Conservation (phyloP, 208 protist genomes). For the Trypanosoma mega region DNA sequence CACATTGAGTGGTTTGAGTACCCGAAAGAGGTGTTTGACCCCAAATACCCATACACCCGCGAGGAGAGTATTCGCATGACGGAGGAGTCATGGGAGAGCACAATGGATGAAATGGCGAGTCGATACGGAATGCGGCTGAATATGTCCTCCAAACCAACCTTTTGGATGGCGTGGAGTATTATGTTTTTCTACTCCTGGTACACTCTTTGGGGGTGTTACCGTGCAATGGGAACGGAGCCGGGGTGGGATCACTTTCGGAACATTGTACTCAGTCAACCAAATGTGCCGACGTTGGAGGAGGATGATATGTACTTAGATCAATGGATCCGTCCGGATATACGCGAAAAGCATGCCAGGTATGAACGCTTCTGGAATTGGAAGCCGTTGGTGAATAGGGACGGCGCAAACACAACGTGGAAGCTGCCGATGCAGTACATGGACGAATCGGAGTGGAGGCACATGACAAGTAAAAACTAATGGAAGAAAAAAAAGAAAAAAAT, state of each 20-base stretch:
- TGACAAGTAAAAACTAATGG: conserved; percentile 73
- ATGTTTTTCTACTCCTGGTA: conserved; percentile 89
- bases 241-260: conserved; percentile 79
- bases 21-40: conserved; percentile 88
- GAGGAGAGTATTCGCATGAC: conserved; percentile 90
- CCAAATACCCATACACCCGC: conserved; percentile 88
- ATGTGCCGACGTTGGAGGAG: conserved; percentile 78
- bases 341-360: conserved; percentile 76
- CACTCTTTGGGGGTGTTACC: conserved; percentile 89
- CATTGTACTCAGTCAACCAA: conserved; percentile 69
- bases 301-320: conserved; percentile 90
- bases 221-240: conserved; percentile 79
- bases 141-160: conserved; percentile 82
- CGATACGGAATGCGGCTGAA: conserved; percentile 87
- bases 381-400: conserved; percentile 80
- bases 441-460: conserved; percentile 89
- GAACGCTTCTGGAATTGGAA: conserved; percentile 91
- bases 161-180: conserved; percentile 84
- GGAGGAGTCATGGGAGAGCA: conserved; percentile 87
- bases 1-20: conserved; percentile 93
- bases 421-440: conserved; percentile 76
- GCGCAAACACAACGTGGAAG: conserved; percentile 74
- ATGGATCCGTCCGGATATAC: conserved; percentile 86
- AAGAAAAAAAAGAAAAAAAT: not conserved
- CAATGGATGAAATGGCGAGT: conserved; percentile 89